Evolutionary conservation across 495 filamentous ascomycete species (phyloP).

Genomic region (Trichocladium uniseriatum): DNA sequence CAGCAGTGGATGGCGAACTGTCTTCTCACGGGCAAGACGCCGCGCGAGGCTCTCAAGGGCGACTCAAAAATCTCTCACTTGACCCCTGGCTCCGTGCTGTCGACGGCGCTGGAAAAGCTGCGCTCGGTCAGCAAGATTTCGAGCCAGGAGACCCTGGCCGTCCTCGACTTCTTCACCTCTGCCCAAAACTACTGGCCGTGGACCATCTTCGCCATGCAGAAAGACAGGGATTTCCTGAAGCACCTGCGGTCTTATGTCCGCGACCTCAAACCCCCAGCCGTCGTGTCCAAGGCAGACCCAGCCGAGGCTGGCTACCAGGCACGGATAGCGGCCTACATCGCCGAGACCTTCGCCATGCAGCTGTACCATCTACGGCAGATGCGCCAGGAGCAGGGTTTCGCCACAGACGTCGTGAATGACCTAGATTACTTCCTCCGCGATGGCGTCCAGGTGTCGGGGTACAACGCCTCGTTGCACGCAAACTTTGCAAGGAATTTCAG

Average conservation of each 20-base stretch:
- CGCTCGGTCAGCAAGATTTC: slow-evolving; percentile 54
- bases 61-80: slow-evolving; percentile 42
- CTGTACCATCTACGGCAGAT: slow-evolving; percentile 70
- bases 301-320: slow-evolving; percentile 49
- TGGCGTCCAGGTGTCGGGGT: slow-evolving; percentile 63
- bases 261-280: slow-evolving; percentile 44
- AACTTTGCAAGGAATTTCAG: slow-evolving; percentile 81
- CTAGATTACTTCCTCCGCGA: slow-evolving; percentile 67
- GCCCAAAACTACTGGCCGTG: slow-evolving; percentile 91
- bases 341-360: slow-evolving; percentile 86
- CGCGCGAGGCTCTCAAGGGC: slow-evolving; percentile 57
- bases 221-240: slow-evolving; percentile 61
- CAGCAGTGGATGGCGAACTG: slow-evolving; percentile 95
- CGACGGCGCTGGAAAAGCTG: slow-evolving; percentile 66
- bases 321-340: slow-evolving; percentile 69
- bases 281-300: slow-evolving; percentile 36
- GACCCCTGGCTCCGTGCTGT: slow-evolving; percentile 53
- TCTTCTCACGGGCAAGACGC: slow-evolving; percentile 78
- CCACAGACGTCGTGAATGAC: slow-evolving; percentile 59
- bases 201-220: slow-evolving; percentile 67
- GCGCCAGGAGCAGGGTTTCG: slow-evolving; percentile 50
- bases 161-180: slow-evolving; percentile 76
- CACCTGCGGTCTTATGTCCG: slow-evolving; percentile 61
- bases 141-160: slow-evolving; percentile 52
- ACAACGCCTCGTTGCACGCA: slow-evolving; percentile 76